These are phyloP conservation scores for Stephanodiscus triporus DNA, from an alignment of 108 stramenopile genomes.

Conservation along the genomic window DNA sequence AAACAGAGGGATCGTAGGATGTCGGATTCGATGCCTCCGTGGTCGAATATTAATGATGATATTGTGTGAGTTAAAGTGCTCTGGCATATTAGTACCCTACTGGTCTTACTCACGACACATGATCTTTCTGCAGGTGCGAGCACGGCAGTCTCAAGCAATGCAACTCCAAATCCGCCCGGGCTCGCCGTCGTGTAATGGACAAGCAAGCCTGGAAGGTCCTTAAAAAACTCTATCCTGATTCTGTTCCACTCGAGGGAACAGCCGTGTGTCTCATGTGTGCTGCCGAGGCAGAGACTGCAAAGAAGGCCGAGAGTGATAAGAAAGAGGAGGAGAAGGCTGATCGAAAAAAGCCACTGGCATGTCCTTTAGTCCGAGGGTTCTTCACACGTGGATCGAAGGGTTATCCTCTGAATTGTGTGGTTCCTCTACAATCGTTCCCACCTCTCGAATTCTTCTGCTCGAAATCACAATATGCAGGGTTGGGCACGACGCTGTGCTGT, in stretches of 20 bases:
- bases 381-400: conserved; percentile 71
- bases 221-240: conserved; percentile 83
- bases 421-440: conserved; percentile 14
- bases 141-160: conserved; percentile 49
- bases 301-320: conserved; percentile 57
- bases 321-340: conserved; percentile 63
- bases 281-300: conserved; percentile 67
- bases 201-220: conserved; percentile 88
- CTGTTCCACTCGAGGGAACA: conserved; percentile 56
- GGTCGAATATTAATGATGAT: conserved; percentile 84
- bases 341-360: conserved; percentile 65
- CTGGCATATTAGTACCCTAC: background rate
- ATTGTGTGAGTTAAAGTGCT: conserved; percentile 39
- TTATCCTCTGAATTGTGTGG: conserved; percentile 56
- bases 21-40: conserved; percentile 79
- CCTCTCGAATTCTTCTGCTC: background rate
- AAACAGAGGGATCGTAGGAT: conserved; percentile 67
- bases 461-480: background rate
- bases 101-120: background rate
- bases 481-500: conserved; percentile 30
- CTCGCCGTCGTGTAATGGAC: conserved; percentile 77
- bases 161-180: conserved; percentile 68
- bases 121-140: conserved; percentile 36
- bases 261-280: conserved; percentile 79
- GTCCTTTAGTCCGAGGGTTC: conserved; percentile 73